Evolutionary conservation across 1,139 yeast genomes (phyloP).

Genomic region (Sugiyamaella castrensis): DNA sequence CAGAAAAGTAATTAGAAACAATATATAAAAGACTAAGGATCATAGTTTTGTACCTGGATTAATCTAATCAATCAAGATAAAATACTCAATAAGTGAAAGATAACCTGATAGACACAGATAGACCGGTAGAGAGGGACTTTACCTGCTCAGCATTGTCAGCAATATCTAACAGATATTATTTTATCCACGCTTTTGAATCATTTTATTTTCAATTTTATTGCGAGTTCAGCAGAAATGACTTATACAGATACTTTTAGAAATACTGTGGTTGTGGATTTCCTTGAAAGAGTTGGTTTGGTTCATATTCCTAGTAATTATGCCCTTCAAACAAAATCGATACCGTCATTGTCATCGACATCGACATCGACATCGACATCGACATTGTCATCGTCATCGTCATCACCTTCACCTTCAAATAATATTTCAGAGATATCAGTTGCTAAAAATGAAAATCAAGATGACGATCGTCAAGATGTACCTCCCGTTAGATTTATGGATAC

Average conservation of each 20-base stretch:
- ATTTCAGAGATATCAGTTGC: background rate
- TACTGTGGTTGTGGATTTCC: conserved; percentile 20
- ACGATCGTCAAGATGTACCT: background rate
- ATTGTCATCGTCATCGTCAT: background rate
- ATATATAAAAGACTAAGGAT: too few species aligned
- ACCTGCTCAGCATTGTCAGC: too few species aligned
- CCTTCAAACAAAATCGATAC: conserved; percentile 13
- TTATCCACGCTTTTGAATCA: too few species aligned
- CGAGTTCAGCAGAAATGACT: conserved; percentile 6
- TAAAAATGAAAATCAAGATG: conserved; percentile 2
- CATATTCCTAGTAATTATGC: conserved; percentile 17
- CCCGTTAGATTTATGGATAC: conserved; percentile 4
- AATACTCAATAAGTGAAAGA: too few species aligned
- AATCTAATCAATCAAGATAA: too few species aligned
- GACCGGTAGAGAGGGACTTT: too few species aligned
- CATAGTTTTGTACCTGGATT: too few species aligned
- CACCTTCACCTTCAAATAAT: background rate
- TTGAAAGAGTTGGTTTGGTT: conserved; percentile 20
- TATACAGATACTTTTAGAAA: conserved; percentile 20
- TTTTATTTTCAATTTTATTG: too few species aligned
- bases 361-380: background rate
- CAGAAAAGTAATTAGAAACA: too few species aligned
- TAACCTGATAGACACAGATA: too few species aligned
- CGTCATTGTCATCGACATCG: background rate
- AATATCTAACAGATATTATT: too few species aligned